Base-by-base conservation (phyloP, 176 grass and related monocot species). In the Aegilops tauschii region DNA sequence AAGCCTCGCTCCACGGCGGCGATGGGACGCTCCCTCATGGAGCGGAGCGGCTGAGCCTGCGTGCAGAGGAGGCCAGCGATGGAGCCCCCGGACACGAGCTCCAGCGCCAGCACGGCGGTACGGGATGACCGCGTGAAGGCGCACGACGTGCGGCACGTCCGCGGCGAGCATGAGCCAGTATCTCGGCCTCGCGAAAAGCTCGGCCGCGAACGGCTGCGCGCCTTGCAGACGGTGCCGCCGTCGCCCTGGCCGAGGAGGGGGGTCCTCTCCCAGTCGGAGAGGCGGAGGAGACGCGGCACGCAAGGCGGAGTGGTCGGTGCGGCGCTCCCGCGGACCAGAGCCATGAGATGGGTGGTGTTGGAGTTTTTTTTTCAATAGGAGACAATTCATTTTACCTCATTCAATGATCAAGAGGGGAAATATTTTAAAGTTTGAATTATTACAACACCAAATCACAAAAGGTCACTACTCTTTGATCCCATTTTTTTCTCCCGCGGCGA, bases 161-260 rank as follows among this genome's bases (percentile, higher is more conserved):
- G 86, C 76, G 12, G 81, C 86, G 66, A 90, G 91, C 76, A 12
- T 76, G 71, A 95, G 91, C 30, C 30, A 31, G 30, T 29, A 95
- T 95, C 64, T 95, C 91, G 37, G 90, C 81, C 69, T 93, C 91
- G 3, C 89, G 71, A 87, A 87, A 7, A 86, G 63, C 27, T 88
- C 88, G 27, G 89, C 88, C 44, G 90, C 92, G 69, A 93, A 49
- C 94, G 86, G 83, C 91, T 89, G 29, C 88, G 86, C 42, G 86
- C 94, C 81, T 87, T 95, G 81, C 93, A 91, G 5, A 95, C 94
- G 5, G 89, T 95, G 30, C 94, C 94, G 34, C 88, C 94, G 79
- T 95, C 93, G 17, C 23, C 23, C 23, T 25, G 23, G 23, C 23
- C 23, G 23, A 25, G 23, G 23, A 25, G 23, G 23, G 23, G 23